Base-by-base conservation (phyloP, 1,284 basidiomycete species). In the Ustilago shanxiensis region DNA sequence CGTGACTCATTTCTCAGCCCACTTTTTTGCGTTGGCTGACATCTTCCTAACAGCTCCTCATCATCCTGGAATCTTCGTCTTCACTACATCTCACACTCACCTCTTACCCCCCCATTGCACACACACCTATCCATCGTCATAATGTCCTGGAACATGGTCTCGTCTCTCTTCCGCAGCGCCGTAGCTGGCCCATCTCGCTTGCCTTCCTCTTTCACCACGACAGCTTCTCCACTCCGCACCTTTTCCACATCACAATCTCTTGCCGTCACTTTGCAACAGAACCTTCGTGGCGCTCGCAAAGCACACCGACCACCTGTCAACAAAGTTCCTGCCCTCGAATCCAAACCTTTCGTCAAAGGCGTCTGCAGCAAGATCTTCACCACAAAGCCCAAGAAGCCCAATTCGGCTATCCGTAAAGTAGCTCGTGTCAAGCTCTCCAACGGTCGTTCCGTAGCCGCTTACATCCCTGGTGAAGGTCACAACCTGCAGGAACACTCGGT, bases 401-500 rank as follows among this genome's bases (percentile, higher is more conserved):
- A 99, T 88, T 99, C 96, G 47, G 95, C 95, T 50, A 95, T 98
- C 84, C 93, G 97, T 73, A 99, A 98, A 88, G 94, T 98, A 68
- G 95, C 95, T 47, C 90, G 94, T 85, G 92, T 99, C 79, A 96
- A 96, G 88, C 89, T 99, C 56, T 90, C 92, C 35, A 96, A 93
- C 35, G 97, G 97, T 57, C 92, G 93, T 86, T 92, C 91, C 45
- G 90, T 95, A 66, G 92, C 93, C 87, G 95, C 95, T 16, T 99
- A 98, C 63, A 95, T 99, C 63, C 93, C 93, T 45, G 97, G 97
- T 78, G 97, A 99, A 85, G 97, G 97, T 1, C 96, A 99, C 87
- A 98, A 98, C 86, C 87, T 99, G 82, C 97, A 99, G 88, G 97
- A 99, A 86, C 97, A 99, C 85, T 93, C 92, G 85, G 97, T 99